Conservation (phyloP, 768 basidiomycete species). For the Tricholomella constricta region DNA sequence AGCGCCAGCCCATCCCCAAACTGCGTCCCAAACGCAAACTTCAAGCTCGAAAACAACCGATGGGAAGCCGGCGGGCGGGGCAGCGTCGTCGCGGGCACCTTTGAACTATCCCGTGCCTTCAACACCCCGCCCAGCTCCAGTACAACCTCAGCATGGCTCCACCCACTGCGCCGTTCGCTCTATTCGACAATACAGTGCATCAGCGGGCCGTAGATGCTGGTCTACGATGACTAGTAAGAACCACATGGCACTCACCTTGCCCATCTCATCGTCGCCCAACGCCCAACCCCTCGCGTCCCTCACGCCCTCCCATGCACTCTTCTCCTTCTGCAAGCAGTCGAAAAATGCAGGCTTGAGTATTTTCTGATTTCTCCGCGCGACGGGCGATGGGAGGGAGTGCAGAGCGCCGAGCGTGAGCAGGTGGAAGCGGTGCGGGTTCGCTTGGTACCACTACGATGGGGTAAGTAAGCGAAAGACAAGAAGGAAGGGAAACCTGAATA, state of each 20-base stretch:
- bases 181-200: conserved; percentile 13
- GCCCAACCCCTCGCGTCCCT: conserved; percentile 63
- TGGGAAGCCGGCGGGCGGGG: conserved; percentile 38
- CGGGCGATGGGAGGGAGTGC: conserved; percentile 87
- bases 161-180: conserved; percentile 38
- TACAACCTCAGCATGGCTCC: conserved; percentile 53
- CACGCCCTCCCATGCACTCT: conserved; percentile 62
- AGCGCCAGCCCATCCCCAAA: conserved; percentile 32
- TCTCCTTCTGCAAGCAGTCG: conserved; percentile 55
- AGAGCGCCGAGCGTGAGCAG: conserved; percentile 78
- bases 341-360: conserved; percentile 89
- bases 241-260: conserved; percentile 6
- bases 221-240: conserved; percentile 3
- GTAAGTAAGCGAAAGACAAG: background rate
- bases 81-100: conserved; percentile 9
- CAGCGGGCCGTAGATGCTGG: conserved; percentile 21
- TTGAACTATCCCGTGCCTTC: conserved; percentile 42
- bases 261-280: conserved; percentile 32
- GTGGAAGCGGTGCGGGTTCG: conserved; percentile 87
- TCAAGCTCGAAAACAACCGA: conserved; percentile 52
- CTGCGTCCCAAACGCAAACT: conserved; percentile 42
- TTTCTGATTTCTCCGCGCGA: conserved; percentile 76
- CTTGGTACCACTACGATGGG: conserved; percentile 60
- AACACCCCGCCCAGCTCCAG: conserved; percentile 63
- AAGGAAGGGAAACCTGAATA: background rate